phyloP scores from a whole-genome alignment of 768 basidiomycete species.

The Mycena capillaripes region DNA sequence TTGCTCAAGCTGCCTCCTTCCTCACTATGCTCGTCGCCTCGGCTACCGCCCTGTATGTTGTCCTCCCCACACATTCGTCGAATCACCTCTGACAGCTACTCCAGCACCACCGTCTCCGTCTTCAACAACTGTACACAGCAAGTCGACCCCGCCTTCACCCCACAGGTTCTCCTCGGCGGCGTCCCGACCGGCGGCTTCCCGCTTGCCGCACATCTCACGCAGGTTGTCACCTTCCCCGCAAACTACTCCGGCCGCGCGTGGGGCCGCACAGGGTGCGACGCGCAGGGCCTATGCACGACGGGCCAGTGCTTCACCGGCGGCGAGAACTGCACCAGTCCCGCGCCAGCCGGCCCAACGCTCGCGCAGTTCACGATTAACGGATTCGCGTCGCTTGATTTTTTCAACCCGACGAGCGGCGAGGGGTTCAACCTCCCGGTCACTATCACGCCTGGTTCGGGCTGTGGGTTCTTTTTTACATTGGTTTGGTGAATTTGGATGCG shows the following conservation, averaged over 20 bases:
- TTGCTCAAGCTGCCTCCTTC: conserved; percentile 15
- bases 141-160: conserved; percentile 25
- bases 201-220: conserved; percentile 16
- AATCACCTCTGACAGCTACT: conserved; percentile 7
- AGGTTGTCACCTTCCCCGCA: conserved; percentile 16
- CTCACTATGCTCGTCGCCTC: conserved; percentile 18
- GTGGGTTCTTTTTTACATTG: conserved; percentile 9
- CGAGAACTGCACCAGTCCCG: conserved; percentile 26
- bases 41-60: conserved; percentile 23
- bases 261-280: conserved; percentile 21
- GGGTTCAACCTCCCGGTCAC: conserved; percentile 25
- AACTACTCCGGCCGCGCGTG: conserved; percentile 23
- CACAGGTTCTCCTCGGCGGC: conserved; percentile 19
- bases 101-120: conserved; percentile 18
- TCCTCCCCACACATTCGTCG: conserved; percentile 4
- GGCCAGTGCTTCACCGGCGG: conserved; percentile 25
- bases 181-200: conserved; percentile 23
- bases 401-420: conserved; percentile 23
- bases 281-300: conserved; percentile 20
- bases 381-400: conserved; percentile 18
- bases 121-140: conserved; percentile 20
- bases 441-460: conserved; percentile 18
- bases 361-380: conserved; percentile 24
- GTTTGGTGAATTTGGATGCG: neutral
- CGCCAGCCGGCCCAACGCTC: conserved; percentile 19